Percentiles rank a stretch among this genome's conserved stretches.
These are phyloP conservation scores for Silene uniflora DNA, from an alignment of 148 eudicot genomes.

Conservation along the genomic window DNA sequence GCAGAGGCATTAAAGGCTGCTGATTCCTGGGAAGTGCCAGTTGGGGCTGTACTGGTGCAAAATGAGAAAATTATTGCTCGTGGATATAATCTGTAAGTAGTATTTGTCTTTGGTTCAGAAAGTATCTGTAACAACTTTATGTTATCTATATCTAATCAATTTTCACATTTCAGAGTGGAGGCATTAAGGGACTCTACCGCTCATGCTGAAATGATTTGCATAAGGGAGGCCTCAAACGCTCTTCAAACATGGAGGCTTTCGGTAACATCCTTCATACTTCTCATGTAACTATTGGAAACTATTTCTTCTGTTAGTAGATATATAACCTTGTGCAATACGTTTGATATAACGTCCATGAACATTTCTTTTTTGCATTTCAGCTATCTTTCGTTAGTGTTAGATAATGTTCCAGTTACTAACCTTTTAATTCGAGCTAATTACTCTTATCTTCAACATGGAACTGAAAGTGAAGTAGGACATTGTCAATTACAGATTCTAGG, in stretches of 20 bases:
- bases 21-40: slow-evolving; percentile 96
- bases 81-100: slow-evolving; percentile 79
- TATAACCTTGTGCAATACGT: neutral
- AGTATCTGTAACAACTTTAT: neutral
- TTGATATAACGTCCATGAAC: neutral
- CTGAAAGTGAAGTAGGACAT: too few relatives aligned
- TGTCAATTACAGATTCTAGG: too few relatives aligned
- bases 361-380: neutral
- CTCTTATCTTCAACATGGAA: too few relatives aligned
- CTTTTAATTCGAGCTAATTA: slow-evolving; percentile 7
- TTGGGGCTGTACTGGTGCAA: slow-evolving; percentile 90
- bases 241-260: slow-evolving; percentile 86
- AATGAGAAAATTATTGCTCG: slow-evolving; percentile 86
- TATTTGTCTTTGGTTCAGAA: slow-evolving; percentile 1
- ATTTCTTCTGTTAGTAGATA: neutral
- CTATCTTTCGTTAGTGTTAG: neutral
- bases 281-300: neutral
- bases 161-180: slow-evolving; percentile 61
- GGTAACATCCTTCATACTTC: slow-evolving; percentile 36
- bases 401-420: neutral
- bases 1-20: slow-evolving; percentile 86
- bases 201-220: slow-evolving; percentile 94
- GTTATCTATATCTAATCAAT: slow-evolving; percentile 4
- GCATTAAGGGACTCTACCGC: slow-evolving; percentile 92
- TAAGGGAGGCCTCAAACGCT: slow-evolving; percentile 72